Evolutionary conservation across 2,329 filamentous ascomycete genomes (phyloP).

Genomic region (Pseudogymnoascus sp.): DNA sequence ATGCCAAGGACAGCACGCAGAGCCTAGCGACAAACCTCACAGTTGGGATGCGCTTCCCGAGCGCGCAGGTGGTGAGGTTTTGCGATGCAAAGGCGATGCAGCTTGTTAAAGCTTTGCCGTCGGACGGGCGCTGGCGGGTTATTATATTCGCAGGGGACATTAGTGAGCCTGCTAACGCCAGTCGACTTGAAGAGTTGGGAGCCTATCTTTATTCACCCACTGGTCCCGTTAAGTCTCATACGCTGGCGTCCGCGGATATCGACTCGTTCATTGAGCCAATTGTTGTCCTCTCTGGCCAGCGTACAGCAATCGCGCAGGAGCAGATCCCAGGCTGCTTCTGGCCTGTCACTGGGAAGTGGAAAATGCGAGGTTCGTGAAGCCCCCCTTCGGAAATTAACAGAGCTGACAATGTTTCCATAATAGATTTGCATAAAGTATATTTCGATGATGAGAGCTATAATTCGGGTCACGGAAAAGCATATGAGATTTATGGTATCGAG

Average conservation of each 20-base stretch:
- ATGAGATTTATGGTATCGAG: constrained; percentile 54
- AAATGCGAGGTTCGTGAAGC: no score
- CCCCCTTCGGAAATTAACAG: no score
- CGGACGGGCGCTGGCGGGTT: constrained; percentile 49
- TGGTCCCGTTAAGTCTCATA: no score
- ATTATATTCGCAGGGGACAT: constrained; percentile 56
- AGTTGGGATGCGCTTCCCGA: constrained; percentile 48
- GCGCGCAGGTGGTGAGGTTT: constrained; percentile 52
- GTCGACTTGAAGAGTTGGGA: constrained; percentile 40
- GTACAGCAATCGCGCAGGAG: constrained; percentile 40
- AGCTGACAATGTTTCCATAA: no score
- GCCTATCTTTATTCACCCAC: no score
- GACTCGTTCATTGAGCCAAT: constrained; percentile 38
- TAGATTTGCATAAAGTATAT: constrained; percentile 49
- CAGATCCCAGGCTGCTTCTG: no score
- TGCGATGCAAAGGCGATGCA: constrained; percentile 47
- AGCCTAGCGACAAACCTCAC: constrained; percentile 12
- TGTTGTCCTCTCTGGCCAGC: no score
- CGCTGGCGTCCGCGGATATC: constrained; percentile 23
- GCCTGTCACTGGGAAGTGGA: no score
- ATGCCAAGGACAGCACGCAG: constrained; percentile 42
- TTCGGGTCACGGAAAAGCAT: constrained; percentile 43
- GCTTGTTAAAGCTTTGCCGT: constrained; percentile 46
- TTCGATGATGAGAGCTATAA: constrained; percentile 48
- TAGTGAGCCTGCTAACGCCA: constrained; percentile 34